phyloP scores from a whole-genome alignment of 2,329 filamentous ascomycete species.

The Talaromyces marneffei region DNA sequence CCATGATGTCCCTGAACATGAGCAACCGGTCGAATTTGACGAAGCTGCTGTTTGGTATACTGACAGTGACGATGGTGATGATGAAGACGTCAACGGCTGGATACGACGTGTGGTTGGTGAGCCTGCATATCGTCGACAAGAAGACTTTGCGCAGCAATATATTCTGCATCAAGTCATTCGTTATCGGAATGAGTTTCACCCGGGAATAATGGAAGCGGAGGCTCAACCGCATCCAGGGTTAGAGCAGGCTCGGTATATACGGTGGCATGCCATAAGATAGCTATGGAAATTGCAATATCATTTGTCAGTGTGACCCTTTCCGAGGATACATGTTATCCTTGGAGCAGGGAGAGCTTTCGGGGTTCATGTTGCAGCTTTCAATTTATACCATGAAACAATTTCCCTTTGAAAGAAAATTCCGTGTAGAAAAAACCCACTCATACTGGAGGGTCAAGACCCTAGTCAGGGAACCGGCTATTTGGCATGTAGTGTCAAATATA shows the following conservation, averaged over 20 bases:
- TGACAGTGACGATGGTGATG: constrained; percentile 28
- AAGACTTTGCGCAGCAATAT: neutral
- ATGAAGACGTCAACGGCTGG: neutral
- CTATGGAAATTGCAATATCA: no score
- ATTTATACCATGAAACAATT: neutral
- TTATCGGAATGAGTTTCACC: neutral
- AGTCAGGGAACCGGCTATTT: no score
- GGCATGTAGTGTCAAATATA: no score
- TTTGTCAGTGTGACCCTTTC: neutral
- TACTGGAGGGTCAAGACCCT: neutral
- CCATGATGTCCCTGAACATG: constrained; percentile 51
- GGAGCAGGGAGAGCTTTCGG: neutral
- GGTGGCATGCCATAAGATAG: no score
- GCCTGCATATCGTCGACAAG: neutral
- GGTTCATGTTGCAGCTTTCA: neutral
- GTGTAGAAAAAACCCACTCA: neutral
- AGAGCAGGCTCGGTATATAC: neutral
- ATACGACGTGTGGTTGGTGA: neutral
- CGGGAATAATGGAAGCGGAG: neutral
- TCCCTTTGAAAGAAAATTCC: neutral
- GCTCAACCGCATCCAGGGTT: neutral
- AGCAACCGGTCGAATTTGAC: constrained; percentile 47
- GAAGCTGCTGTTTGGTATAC: constrained; percentile 23
- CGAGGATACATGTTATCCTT: neutral
- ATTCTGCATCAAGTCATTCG: neutral